These are phyloP conservation scores for Pilobolus umbonatus DNA, from an alignment of 192 early-diverging fungal species.

Conservation along the genomic window DNA sequence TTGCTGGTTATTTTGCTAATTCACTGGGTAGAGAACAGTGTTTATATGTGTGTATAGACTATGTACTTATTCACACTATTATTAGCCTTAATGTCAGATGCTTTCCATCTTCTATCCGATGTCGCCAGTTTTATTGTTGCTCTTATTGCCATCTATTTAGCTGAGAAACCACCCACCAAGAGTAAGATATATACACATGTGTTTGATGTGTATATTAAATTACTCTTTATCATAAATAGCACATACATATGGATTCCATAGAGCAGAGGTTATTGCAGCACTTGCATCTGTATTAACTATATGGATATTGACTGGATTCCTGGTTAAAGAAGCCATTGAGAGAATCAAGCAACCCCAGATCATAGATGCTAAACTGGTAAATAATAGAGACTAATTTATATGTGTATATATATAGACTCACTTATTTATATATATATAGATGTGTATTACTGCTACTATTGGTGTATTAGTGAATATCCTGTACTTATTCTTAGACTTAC, in stretches of 20 bases:
- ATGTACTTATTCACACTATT: not conserved
- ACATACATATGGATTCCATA: conserved; percentile 71
- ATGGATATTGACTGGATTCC: conserved; percentile 65
- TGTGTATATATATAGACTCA: not conserved
- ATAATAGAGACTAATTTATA: not conserved
- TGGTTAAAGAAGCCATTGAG: conserved; percentile 68
- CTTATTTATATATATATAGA: conserved; percentile 22
- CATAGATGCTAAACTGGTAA: conserved; percentile 57
- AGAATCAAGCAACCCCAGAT: conserved; percentile 57
- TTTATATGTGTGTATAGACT: not conserved
- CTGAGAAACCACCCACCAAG: conserved; percentile 57
- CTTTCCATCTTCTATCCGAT: conserved; percentile 70
- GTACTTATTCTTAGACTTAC: conserved; percentile 36
- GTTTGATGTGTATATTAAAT: too few relatives aligned
- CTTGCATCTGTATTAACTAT: conserved; percentile 68
- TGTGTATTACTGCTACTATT: conserved; percentile 63
- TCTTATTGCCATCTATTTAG: conserved; percentile 58
- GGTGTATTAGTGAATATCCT: conserved; percentile 76
- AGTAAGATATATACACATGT: conserved; percentile 30
- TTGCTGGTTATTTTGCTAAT: conserved; percentile 53
- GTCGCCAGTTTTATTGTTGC: conserved; percentile 73
- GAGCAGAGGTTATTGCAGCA: conserved; percentile 77
- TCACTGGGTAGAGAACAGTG: conserved; percentile 35
- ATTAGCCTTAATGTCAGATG: conserved; percentile 69
- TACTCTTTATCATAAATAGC: conserved; percentile 16